These are phyloP conservation scores for Petasospora fabianii DNA, from an alignment of 1,139 yeast species.

Conservation along the genomic window DNA sequence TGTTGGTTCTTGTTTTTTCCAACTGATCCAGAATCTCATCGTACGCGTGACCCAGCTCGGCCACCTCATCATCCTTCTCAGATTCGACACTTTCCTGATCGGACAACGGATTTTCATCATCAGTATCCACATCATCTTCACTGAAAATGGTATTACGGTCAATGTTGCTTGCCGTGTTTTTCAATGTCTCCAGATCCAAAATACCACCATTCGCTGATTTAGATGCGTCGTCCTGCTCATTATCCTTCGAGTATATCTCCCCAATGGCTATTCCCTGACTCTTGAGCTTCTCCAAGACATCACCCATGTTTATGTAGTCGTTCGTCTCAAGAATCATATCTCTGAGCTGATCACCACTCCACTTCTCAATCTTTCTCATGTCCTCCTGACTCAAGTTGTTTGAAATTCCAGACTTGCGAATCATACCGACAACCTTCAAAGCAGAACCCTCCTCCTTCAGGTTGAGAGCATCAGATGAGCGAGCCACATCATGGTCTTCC, in stretches of 20 bases:
- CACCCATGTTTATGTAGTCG: constrained; percentile 52
- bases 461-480: constrained; percentile 18
- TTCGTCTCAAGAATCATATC: constrained; percentile 45
- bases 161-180: constrained; percentile 17
- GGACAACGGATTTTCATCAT: background rate
- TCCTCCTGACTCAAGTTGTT: constrained; percentile 10
- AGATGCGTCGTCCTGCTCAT: background rate
- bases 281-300: constrained; percentile 47
- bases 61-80: constrained; percentile 23
- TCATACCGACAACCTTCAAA: constrained; percentile 17
- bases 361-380: constrained; percentile 22
- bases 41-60: constrained; percentile 43
- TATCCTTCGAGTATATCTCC: constrained; percentile 43
- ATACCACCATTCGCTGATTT: constrained; percentile 1
- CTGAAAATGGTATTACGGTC: constrained; percentile 15
- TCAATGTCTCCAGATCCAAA: constrained; percentile 19
- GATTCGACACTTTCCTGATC: constrained; percentile 2
- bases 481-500: constrained; percentile 12
- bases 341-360: constrained; percentile 52
- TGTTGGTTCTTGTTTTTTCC: constrained; percentile 33
- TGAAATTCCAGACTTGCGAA: constrained; percentile 12
- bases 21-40: constrained; percentile 47
- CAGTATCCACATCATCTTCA: constrained; percentile 12
- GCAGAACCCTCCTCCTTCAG: constrained; percentile 26
- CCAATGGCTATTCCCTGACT: constrained; percentile 49